Percentiles rank a stretch among this genome's conserved stretches.
Evolutionary conservation across 257 asterid species (phyloP).

Genomic region (Haberlea rhodopensis): DNA sequence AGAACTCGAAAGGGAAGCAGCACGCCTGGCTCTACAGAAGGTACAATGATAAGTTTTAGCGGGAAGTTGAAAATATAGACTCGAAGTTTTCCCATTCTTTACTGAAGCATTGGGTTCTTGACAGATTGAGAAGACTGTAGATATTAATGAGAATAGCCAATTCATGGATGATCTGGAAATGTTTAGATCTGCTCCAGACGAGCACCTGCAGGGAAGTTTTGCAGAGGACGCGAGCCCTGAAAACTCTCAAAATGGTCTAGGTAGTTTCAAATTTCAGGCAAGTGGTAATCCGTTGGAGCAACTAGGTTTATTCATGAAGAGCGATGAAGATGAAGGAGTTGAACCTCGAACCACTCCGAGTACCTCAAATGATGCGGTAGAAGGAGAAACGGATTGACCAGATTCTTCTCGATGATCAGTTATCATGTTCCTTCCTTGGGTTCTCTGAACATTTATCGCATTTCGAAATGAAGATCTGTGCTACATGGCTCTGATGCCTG

Average conservation of each 20-base stretch:
- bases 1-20: slow-evolving; percentile 86
- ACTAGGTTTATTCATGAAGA: slow-evolving; percentile 72
- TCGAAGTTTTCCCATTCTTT: not conserved
- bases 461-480: not conserved
- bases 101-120: slow-evolving; percentile 7
- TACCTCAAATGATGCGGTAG: slow-evolving; percentile 43
- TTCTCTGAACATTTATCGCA: not conserved
- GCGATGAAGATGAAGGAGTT: slow-evolving; percentile 63
- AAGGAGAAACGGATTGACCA: slow-evolving; percentile 47
- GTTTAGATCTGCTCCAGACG: slow-evolving; percentile 59
- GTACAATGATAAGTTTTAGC: slow-evolving; percentile 33
- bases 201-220: slow-evolving; percentile 40
- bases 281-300: slow-evolving; percentile 67
- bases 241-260: slow-evolving; percentile 40
- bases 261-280: slow-evolving; percentile 59
- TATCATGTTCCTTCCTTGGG: not conserved
- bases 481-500: not conserved
- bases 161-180: slow-evolving; percentile 68
- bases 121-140: slow-evolving; percentile 85
- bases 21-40: slow-evolving; percentile 77
- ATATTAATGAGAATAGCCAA: slow-evolving; percentile 62
- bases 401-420: not conserved
- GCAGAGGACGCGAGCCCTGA: slow-evolving; percentile 63
- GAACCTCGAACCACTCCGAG: slow-evolving; percentile 35
- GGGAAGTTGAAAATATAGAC: not conserved